These are phyloP conservation scores for Drosera capensis DNA, from an alignment of 148 eudicot species.

Conservation along the genomic window DNA sequence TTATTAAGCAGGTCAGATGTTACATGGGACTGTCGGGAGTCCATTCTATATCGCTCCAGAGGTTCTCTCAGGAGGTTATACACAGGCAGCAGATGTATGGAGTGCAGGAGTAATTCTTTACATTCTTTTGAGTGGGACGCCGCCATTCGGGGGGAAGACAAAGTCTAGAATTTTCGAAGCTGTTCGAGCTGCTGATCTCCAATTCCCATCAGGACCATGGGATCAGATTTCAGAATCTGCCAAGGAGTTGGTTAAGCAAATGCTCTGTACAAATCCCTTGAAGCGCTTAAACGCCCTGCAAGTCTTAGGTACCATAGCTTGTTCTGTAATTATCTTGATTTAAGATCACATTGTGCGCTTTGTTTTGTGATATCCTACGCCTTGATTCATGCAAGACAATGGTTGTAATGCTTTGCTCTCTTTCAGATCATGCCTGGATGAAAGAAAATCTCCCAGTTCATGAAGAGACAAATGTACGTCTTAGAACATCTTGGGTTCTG, in stretches of 20 bases:
- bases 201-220: conserved; percentile 64
- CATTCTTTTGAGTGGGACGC: conserved; percentile 78
- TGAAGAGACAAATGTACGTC: conserved; percentile 9
- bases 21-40: conserved; percentile 83
- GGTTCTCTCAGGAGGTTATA: conserved; percentile 73
- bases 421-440: conserved; percentile 62
- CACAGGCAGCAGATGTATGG: conserved; percentile 84
- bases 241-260: conserved; percentile 53
- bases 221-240: conserved; percentile 47
- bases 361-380: background rate
- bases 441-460: conserved; percentile 15
- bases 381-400: background rate
- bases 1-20: conserved; percentile 46
- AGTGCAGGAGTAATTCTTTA: conserved; percentile 91
- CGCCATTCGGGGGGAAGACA: conserved; percentile 90
- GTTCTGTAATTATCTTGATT: no score
- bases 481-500: conserved; percentile 15
- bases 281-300: conserved; percentile 58
- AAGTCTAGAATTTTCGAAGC: conserved; percentile 70
- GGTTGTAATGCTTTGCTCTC: background rate
- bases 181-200: conserved; percentile 70
- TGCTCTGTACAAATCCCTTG: conserved; percentile 64
- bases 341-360: background rate
- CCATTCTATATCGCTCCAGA: conserved; percentile 95
- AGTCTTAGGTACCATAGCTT: conserved; percentile 44